phyloP scores from a whole-genome alignment of 2,329 filamentous ascomycete species.

The Hymenoscyphus albidus region DNA sequence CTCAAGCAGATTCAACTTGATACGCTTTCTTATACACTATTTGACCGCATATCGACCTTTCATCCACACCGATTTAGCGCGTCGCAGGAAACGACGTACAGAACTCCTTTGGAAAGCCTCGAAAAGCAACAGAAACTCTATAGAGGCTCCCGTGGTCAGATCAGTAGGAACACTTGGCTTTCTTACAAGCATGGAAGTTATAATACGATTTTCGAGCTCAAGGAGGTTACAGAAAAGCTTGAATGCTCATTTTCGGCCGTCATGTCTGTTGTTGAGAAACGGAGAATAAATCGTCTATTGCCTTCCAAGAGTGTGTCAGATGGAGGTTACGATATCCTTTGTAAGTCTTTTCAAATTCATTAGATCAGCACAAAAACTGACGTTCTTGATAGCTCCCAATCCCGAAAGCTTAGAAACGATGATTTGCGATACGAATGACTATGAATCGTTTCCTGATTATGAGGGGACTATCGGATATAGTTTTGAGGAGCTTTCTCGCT shows the following conservation, averaged over 20 bases:
- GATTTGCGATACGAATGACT: constrained; percentile 32
- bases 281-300: constrained; percentile 30
- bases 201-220: constrained; percentile 34
- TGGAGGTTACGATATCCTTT: constrained; percentile 29
- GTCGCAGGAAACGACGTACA: constrained; percentile 17
- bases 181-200: constrained; percentile 35
- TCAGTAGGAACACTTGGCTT: constrained; percentile 31
- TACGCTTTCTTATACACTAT: constrained; percentile 38
- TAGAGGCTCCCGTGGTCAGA: constrained; percentile 23
- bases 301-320: constrained; percentile 18
- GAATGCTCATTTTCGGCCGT: constrained; percentile 25
- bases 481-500: constrained; percentile 29
- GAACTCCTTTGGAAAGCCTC: constrained; percentile 27
- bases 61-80: constrained; percentile 35
- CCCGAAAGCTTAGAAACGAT: constrained; percentile 12
- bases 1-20: constrained; percentile 41
- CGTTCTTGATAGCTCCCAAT: constrained; percentile 11
- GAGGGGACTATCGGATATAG: constrained; percentile 23
- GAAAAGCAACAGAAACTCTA: constrained; percentile 32
- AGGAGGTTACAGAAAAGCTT: constrained; percentile 30
- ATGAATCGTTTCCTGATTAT: constrained; percentile 33
- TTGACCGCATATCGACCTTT: constrained; percentile 39
- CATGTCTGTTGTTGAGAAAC: constrained; percentile 31
- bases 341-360: constrained; percentile 23
- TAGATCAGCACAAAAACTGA: not conserved